A percentile compares a stretch with the other conserved stretches of the same genome.
Conservation (phyloP, 2,329 filamentous ascomycete genomes). For the Fusarium sterilihyphosum region DNA sequence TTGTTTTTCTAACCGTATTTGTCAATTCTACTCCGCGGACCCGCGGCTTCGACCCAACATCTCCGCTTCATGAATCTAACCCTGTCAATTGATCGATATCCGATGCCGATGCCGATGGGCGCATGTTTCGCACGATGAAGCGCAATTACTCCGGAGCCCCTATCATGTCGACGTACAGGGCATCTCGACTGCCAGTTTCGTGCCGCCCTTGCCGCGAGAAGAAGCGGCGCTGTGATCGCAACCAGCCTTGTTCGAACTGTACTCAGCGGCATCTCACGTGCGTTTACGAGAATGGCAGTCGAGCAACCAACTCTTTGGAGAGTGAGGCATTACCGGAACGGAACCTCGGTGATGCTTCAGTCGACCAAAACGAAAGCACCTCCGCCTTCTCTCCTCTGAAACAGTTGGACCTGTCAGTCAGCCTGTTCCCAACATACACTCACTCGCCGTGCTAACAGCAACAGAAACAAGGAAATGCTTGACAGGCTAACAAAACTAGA, state of each 20-base stretch:
- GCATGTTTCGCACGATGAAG: neutral
- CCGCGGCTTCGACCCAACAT: neutral
- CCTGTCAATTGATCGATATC: neutral
- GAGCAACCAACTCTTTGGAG: neutral
- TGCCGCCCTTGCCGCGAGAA: neutral
- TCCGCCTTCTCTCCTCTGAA: neutral
- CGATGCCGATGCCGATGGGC: neutral
- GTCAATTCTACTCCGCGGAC: neutral
- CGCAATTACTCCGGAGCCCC: neutral
- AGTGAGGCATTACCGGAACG: neutral
- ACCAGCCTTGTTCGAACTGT: slow-evolving; percentile 5
- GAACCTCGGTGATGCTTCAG: neutral
- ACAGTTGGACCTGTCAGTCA: neutral
- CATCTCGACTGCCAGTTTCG: neutral
- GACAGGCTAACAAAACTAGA: neutral
- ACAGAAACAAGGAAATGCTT: neutral
- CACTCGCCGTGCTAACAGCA: neutral
- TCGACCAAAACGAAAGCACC: neutral
- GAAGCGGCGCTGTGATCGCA: slow-evolving; percentile 8
- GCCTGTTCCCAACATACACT: neutral
- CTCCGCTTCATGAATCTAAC: neutral
- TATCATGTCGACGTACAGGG: neutral
- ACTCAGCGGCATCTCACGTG: neutral
- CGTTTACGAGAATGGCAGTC: neutral
- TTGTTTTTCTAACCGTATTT: neutral